These are phyloP conservation scores for Vitis hybrid DNA, from an alignment of 177 flowering plant species.

Conservation along the genomic window DNA sequence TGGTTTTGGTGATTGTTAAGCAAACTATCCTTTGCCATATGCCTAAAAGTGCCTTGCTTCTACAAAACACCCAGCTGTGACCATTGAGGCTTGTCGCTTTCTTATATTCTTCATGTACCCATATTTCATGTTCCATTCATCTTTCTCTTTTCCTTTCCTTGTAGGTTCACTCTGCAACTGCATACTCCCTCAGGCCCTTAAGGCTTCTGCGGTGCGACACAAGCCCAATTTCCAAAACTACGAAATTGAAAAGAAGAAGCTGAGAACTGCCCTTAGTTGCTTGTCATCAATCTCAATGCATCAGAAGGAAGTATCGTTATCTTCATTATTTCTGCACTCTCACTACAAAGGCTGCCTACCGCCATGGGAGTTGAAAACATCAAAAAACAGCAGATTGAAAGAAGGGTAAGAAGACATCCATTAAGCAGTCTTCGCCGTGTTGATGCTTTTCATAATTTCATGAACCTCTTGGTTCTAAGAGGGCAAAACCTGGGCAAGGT, in stretches of 20 bases:
- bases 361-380: constrained; percentile 45
- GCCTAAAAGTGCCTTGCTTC: too few relatives aligned
- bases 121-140: too few relatives aligned
- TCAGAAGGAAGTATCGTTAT: constrained; percentile 32
- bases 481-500: constrained; percentile 2
- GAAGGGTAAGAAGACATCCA: constrained; percentile 27
- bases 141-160: background rate
- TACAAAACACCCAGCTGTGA: too few relatives aligned
- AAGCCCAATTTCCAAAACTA: constrained; percentile 23
- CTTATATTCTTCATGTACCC: background rate
- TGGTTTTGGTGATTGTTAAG: too few relatives aligned
- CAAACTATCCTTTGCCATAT: too few relatives aligned
- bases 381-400: constrained; percentile 39
- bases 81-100: background rate
- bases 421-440: background rate
- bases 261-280: constrained; percentile 30
- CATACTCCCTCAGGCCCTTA: constrained; percentile 34
- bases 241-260: constrained; percentile 32
- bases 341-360: constrained; percentile 41
- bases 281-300: constrained; percentile 34
- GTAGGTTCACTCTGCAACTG: constrained; percentile 44
- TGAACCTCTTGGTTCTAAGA: background rate
- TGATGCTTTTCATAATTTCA: too few relatives aligned
- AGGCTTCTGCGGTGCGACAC: constrained; percentile 18
- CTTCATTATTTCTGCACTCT: constrained; percentile 45